Evolutionary conservation across 2,329 filamentous ascomycete genomes (phyloP), one percentile per base, ranked within the genome.

Genomic region (Cyclaneusma minus): DNA sequence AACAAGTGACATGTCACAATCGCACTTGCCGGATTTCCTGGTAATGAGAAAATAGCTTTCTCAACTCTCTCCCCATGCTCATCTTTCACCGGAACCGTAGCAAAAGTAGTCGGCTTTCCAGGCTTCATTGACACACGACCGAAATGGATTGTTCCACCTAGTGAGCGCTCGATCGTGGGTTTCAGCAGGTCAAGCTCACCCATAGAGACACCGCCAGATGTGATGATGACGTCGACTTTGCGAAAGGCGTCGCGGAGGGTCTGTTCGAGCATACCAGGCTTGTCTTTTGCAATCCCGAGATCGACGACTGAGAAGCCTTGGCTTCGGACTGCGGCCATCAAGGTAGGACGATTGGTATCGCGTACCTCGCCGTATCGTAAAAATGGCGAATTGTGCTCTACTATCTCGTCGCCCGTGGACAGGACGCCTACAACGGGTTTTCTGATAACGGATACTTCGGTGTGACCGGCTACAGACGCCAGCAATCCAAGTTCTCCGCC

Each of bases 71-170:
- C 56, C 12, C 72, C 68, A 2, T 42, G 45, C 34, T 66, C 64
- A 32, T 68, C 58, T 49, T 73, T 74, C 20, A 66, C 58, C 1
- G 81, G 74, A 0, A 95, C 66, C 0, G 83, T 94, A 3, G 89
- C 89, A 49, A 98, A 98, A 0, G 89, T 98, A 0, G 85, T 94
- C 3, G 89, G 89, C 52, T 95, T 98, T 4, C 89, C 89, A 0
- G 89, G 89, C 57, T 98, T 98, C 89, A 98, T 95, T 29, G 77
- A 69, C 3, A 98, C 89, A 3, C 89, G 77, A 13, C 89, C 89
- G 41, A 98, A 98, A 51, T 94, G 89, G 38, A 98, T 93, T 0
- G 76, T 89, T 6, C 89, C 89, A 30, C 84, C 83, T 1, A 98
- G 67, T 2, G 73, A 64, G 21, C 87, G 76, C 56, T 95, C 89